These are phyloP conservation scores for Fusarium fracticaudum DNA, from an alignment of 2,329 filamentous ascomycete genomes.

Conservation along the genomic window DNA sequence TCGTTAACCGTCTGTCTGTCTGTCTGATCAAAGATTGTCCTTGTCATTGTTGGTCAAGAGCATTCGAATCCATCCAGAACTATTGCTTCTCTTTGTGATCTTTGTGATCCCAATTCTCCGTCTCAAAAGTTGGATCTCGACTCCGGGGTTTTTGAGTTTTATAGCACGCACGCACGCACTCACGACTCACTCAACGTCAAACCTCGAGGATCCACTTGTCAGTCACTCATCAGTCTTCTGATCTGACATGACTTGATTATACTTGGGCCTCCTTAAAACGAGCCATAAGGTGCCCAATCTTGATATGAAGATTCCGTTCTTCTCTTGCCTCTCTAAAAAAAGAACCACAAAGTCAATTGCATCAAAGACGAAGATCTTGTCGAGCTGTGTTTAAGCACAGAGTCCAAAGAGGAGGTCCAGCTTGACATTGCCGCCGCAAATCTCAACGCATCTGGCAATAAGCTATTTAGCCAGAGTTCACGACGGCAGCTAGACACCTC, in stretches of 20 bases:
- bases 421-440: conserved; percentile 19
- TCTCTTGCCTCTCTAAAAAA: background rate
- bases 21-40: conserved; percentile 5
- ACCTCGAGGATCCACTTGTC: conserved; percentile 25
- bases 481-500: conserved; percentile 22
- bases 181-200: conserved; percentile 6
- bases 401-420: conserved; percentile 9
- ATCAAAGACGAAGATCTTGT: conserved; percentile 18
- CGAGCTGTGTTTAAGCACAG: conserved; percentile 5
- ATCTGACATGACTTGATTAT: conserved; percentile 29
- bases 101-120: background rate
- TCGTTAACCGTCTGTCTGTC: conserved; percentile 13
- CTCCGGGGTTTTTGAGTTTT: background rate
- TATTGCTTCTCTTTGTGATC: background rate
- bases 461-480: conserved; percentile 29
- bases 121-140: conserved; percentile 4
- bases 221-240: conserved; percentile 25
- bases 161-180: background rate
- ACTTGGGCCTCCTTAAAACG: conserved; percentile 23
- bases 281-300: conserved; percentile 7
- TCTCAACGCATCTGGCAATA: conserved; percentile 23
- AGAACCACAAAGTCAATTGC: conserved; percentile 3
- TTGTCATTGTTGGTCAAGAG: background rate
- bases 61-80: background rate
- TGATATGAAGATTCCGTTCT: background rate